Evolutionary conservation across 139 green algal genomes (phyloP).

Genomic region (Spirogloea muscicola): DNA sequence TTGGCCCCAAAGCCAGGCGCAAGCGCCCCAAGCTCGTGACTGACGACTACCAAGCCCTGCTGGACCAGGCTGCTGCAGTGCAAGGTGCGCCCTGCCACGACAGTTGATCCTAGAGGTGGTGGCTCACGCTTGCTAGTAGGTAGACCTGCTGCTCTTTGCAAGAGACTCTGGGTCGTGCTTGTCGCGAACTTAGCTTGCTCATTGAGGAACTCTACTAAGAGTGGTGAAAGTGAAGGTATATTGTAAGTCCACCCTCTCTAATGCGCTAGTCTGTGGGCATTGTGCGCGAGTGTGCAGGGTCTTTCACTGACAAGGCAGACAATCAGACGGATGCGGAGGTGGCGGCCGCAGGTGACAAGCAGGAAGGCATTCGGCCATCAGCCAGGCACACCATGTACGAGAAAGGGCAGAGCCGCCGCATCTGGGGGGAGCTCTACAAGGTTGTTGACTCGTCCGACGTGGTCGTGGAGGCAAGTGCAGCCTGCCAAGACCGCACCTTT

Average conservation of each 20-base stretch:
- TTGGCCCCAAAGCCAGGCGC: constrained; percentile 70
- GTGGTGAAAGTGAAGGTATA: no score
- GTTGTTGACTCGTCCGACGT: constrained; percentile 94
- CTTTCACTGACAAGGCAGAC: constrained; percentile 8
- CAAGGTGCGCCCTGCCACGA: constrained; percentile 22
- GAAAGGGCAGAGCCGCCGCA: constrained; percentile 94
- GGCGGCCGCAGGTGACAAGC: not conserved
- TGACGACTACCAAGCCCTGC: constrained; percentile 60
- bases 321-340: constrained; percentile 4
- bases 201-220: no score
- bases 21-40: constrained; percentile 77
- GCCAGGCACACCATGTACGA: constrained; percentile 67
- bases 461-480: constrained; percentile 83
- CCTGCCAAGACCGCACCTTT: no score
- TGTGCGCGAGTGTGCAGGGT: constrained; percentile 9
- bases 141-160: no score
- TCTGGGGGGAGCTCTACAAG: constrained; percentile 99
- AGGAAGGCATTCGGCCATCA: constrained; percentile 26
- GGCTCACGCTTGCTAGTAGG: no score
- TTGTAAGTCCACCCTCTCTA: no score
- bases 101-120: no score
- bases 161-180: no score
- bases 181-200: no score
- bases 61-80: not conserved
- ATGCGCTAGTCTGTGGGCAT: no score